Percentiles rank a stretch among this genome's conserved stretches.
phyloP scores from a whole-genome alignment of 1,139 yeast genomes.

The Candida tropicalis region DNA sequence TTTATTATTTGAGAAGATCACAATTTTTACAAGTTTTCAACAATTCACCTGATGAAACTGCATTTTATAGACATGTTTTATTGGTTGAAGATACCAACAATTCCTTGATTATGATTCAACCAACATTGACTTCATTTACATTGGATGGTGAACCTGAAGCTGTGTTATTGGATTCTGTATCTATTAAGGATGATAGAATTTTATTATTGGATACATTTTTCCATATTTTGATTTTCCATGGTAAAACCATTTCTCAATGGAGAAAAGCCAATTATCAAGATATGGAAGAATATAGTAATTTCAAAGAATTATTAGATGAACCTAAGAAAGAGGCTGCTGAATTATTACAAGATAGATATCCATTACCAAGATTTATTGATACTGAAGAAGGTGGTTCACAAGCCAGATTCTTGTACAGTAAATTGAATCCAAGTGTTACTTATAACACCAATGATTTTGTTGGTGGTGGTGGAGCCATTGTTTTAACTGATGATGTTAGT shows the following conservation, averaged over 20 bases:
- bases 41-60: slow-evolving; percentile 98
- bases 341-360: slow-evolving; percentile 89
- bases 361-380: slow-evolving; percentile 90
- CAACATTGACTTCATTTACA: slow-evolving; percentile 85
- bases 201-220: slow-evolving; percentile 91
- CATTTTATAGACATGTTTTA: slow-evolving; percentile 91
- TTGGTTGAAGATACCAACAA: slow-evolving; percentile 90
- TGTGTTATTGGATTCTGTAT: slow-evolving; percentile 91
- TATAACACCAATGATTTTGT: slow-evolving; percentile 63
- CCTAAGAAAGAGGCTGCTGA: slow-evolving; percentile 94
- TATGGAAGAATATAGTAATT: slow-evolving; percentile 84
- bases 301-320: slow-evolving; percentile 81
- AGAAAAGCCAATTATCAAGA: slow-evolving; percentile 94
- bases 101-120: slow-evolving; percentile 96
- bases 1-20: slow-evolving; percentile 93
- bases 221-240: slow-evolving; percentile 94
- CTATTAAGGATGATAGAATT: slow-evolving; percentile 87
- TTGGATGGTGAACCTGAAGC: slow-evolving; percentile 85
- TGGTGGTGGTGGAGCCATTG: slow-evolving; percentile 63
- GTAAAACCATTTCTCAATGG: slow-evolving; percentile 95
- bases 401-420: slow-evolving; percentile 93
- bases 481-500: slow-evolving; percentile 92
- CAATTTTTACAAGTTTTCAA: slow-evolving; percentile 96
- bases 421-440: slow-evolving; percentile 90
- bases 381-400: slow-evolving; percentile 98